phyloP scores from a whole-genome alignment of 2,329 filamentous ascomycete genomes.

The Trichoderma afroharzianum region DNA sequence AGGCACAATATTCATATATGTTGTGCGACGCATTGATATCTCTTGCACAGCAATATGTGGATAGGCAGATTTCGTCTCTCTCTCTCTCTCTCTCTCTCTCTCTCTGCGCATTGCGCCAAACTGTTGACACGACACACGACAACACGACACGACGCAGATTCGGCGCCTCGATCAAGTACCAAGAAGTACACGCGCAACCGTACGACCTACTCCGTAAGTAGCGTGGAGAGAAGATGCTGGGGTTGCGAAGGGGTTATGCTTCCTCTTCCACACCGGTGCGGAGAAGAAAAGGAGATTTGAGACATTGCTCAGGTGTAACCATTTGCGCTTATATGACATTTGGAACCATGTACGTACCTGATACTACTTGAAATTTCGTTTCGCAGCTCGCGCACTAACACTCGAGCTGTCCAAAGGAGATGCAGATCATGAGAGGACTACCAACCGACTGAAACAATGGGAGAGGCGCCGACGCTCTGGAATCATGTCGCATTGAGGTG shows the following conservation, averaged over 20 bases:
- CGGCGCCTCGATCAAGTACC: neutral
- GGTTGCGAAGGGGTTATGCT: neutral
- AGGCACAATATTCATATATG: constrained; percentile 14
- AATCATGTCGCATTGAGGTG: neutral
- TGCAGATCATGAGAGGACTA: neutral
- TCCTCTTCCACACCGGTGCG: constrained; percentile 6
- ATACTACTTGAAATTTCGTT: neutral
- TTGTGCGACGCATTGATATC: constrained; percentile 2
- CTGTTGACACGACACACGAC: neutral
- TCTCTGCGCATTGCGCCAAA: neutral
- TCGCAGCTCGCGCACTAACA: neutral
- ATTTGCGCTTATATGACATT: neutral
- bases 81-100: neutral
- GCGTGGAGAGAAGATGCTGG: neutral
- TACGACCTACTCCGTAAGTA: neutral
- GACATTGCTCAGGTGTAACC: neutral
- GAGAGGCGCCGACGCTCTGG: neutral
- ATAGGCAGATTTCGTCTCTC: neutral
- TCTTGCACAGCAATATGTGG: neutral
- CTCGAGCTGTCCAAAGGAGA: neutral
- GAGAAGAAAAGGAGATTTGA: constrained; percentile 2
- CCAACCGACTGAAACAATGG: neutral
- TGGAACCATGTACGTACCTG: neutral
- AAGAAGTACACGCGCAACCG: neutral
- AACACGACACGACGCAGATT: neutral